These are phyloP conservation scores for Trapa bicornis DNA, from an alignment of 345 rosid genomes.

Conservation along the genomic window DNA sequence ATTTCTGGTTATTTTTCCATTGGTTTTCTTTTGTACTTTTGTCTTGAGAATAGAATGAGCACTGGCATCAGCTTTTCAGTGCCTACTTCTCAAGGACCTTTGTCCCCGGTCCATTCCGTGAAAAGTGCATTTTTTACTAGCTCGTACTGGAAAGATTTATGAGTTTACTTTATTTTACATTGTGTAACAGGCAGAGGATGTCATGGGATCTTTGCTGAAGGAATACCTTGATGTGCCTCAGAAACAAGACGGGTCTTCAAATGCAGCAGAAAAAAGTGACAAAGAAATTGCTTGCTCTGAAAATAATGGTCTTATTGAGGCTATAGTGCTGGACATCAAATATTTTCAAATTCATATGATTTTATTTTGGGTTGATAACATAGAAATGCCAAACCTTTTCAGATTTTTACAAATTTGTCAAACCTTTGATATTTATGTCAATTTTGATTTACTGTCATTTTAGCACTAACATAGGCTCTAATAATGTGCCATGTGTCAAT, in stretches of 20 bases:
- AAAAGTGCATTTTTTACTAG: not conserved
- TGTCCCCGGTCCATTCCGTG: not conserved
- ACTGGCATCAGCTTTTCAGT: not conserved
- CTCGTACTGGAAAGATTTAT: not conserved
- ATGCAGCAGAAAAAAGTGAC: slow-evolving; percentile 17
- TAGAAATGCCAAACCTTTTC: too few species aligned
- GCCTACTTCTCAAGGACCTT: not conserved
- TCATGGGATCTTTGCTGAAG: slow-evolving; percentile 67
- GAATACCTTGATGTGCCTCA: slow-evolving; percentile 39
- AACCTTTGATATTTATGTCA: too few species aligned
- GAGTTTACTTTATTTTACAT: slow-evolving; percentile 4
- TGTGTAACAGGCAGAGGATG: slow-evolving; percentile 68
- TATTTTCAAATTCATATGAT: slow-evolving; percentile 15
- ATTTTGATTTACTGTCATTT: too few species aligned
- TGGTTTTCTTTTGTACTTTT: not conserved
- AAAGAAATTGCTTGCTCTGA: slow-evolving; percentile 20
- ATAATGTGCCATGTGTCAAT: too few species aligned
- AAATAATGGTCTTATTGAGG: slow-evolving; percentile 18
- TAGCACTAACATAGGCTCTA: too few species aligned
- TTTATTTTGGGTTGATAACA: too few species aligned
- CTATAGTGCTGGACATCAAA: slow-evolving; percentile 10
- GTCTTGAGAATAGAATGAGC: not conserved
- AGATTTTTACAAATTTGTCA: too few species aligned
- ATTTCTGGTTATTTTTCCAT: not conserved
- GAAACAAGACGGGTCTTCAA: slow-evolving; percentile 22